phyloP scores from a whole-genome alignment of 2,329 filamentous ascomycete genomes.

The Aspergillus udagawae region DNA sequence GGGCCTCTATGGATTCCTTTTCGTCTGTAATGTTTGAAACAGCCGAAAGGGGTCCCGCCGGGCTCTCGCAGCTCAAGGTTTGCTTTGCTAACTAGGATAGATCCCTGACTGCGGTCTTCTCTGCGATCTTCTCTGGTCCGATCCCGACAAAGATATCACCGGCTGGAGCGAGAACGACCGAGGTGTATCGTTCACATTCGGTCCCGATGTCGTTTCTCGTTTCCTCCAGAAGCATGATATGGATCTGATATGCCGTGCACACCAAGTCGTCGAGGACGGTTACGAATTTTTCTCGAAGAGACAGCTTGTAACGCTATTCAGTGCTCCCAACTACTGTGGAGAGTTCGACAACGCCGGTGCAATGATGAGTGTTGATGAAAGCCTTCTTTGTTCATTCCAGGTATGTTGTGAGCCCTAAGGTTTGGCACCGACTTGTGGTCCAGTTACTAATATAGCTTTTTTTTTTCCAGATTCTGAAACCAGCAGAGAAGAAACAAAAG shows the following conservation, averaged over 20 bases:
- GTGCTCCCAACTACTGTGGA: slow-evolving; percentile 97
- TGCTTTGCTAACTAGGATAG: slow-evolving; percentile 52
- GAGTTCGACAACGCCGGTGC: slow-evolving; percentile 99
- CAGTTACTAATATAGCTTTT: slow-evolving; percentile 12
- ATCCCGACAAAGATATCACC: slow-evolving; percentile 98
- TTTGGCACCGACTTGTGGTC: neutral
- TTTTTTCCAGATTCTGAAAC: slow-evolving; percentile 79
- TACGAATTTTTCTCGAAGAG: slow-evolving; percentile 99
- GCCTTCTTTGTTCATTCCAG: slow-evolving; percentile 98
- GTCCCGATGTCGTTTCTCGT: slow-evolving; percentile 91
- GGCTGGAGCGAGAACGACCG: slow-evolving; percentile 99
- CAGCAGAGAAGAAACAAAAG: slow-evolving; percentile 99
- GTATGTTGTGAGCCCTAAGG: slow-evolving; percentile 45
- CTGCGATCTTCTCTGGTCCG: slow-evolving; percentile 96
- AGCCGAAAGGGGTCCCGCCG: slow-evolving; percentile 14
- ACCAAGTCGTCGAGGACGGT: slow-evolving; percentile 97
- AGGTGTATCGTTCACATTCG: slow-evolving; percentile 97
- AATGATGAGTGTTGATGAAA: slow-evolving; percentile 99
- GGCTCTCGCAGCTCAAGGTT: slow-evolving; percentile 30
- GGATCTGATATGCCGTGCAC: slow-evolving; percentile 97
- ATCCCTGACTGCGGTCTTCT: slow-evolving; percentile 97
- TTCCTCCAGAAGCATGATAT: slow-evolving; percentile 99
- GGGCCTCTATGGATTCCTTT: neutral
- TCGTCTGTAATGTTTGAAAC: slow-evolving; percentile 3
- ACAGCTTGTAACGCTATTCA: slow-evolving; percentile 95